These are phyloP conservation scores for Ophiocordyceps camponoti-rufipedis DNA, from an alignment of 2,329 filamentous ascomycete species.

Conservation along the genomic window DNA sequence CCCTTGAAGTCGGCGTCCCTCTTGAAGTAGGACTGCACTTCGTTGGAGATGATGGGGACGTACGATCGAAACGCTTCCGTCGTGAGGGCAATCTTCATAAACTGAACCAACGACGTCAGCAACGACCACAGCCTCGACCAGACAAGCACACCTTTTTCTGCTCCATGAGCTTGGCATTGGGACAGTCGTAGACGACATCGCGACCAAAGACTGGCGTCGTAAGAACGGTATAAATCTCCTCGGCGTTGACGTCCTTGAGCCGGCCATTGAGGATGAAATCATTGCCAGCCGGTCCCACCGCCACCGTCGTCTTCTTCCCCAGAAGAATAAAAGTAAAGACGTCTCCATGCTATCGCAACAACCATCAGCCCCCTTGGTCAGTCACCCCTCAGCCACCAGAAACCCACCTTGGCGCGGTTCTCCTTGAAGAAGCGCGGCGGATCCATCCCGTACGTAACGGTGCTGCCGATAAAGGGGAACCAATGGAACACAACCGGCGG, in stretches of 20 bases:
- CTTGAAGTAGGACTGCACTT: constrained; percentile 58
- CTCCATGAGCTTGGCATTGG: constrained; percentile 85
- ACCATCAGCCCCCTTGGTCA: constrained; percentile 10
- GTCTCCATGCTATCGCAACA: constrained; percentile 50
- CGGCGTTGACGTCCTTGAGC: constrained; percentile 73
- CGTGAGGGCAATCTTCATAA: constrained; percentile 67
- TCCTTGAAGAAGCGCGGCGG: constrained; percentile 73
- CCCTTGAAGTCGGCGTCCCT: constrained; percentile 47
- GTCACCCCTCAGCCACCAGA: background rate
- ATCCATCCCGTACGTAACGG: constrained; percentile 87
- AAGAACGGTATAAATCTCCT: constrained; percentile 74
- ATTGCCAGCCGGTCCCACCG: constrained; percentile 64
- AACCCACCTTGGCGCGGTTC: constrained; percentile 51
- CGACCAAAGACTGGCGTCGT: constrained; percentile 58
- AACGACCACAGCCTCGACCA: too few relatives aligned
- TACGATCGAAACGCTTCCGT: constrained; percentile 58
- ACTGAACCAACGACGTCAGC: constrained; percentile 22
- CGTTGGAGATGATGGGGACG: constrained; percentile 58
- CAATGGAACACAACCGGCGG: constrained; percentile 68
- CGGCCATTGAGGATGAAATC: constrained; percentile 88
- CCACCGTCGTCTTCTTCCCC: constrained; percentile 79
- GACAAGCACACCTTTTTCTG: constrained; percentile 60
- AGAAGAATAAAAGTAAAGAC: constrained; percentile 80
- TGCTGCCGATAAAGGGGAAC: constrained; percentile 75
- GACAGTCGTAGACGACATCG: constrained; percentile 81